Percentiles rank a stretch among this genome's conserved stretches.
Evolutionary conservation across 1,139 yeast genomes (phyloP).

Genomic region (Lodderomyces beijingensis): DNA sequence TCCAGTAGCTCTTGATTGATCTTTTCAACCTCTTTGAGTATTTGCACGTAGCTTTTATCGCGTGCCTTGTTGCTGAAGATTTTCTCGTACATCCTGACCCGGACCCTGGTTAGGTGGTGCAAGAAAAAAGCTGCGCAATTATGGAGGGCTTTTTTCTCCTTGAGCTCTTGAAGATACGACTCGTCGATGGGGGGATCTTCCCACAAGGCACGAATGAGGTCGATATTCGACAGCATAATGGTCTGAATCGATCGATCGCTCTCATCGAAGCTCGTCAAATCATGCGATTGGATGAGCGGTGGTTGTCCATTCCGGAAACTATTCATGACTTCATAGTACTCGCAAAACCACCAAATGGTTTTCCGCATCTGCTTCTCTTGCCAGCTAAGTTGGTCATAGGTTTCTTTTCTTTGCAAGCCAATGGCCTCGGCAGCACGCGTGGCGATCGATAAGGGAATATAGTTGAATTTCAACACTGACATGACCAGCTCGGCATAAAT

Average conservation of each 20-base stretch:
- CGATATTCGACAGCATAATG: slow-evolving; percentile 6
- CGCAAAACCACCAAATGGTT: slow-evolving; percentile 54
- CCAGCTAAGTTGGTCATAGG: slow-evolving; percentile 33
- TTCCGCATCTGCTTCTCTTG: slow-evolving; percentile 38
- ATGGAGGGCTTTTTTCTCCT: slow-evolving; percentile 8
- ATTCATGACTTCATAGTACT: slow-evolving; percentile 47
- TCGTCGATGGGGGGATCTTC: slow-evolving; percentile 1
- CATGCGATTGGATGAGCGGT: slow-evolving; percentile 48
- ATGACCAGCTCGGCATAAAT: slow-evolving; percentile 41
- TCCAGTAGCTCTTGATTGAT: slow-evolving; percentile 19
- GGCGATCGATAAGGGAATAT: slow-evolving; percentile 47
- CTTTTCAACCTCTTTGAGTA: slow-evolving; percentile 13
- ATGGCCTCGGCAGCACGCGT: slow-evolving; percentile 57
- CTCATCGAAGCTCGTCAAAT: slow-evolving; percentile 31
- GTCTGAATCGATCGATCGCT: slow-evolving; percentile 6
- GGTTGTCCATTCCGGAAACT: slow-evolving; percentile 57
- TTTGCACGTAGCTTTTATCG: slow-evolving; percentile 12
- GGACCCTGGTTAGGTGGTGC: slow-evolving; percentile 20
- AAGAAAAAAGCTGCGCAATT: slow-evolving; percentile 13
- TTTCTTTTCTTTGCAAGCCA: slow-evolving; percentile 62
- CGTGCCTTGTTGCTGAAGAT: slow-evolving; percentile 25
- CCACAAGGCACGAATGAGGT: slow-evolving; percentile 6
- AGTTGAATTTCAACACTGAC: slow-evolving; percentile 38
- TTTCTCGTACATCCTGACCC: slow-evolving; percentile 23
- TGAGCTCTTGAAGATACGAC: slow-evolving; percentile 5